Base-by-base conservation (phyloP, 1,139 yeast genomes). In the Debaryomyces nepalensis region DNA sequence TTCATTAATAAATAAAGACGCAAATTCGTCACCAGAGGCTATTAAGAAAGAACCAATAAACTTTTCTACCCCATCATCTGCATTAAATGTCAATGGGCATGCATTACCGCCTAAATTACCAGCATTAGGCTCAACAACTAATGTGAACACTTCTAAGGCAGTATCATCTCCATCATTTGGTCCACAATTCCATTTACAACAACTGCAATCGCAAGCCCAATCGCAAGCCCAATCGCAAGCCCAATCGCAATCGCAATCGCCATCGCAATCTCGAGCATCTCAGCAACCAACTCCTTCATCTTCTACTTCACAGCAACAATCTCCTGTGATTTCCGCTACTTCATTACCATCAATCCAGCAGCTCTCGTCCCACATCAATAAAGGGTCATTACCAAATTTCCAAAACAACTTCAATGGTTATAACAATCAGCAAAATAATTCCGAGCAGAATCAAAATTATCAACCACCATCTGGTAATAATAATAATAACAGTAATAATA, bases 111-210 rank as follows among this genome's bases (percentile, higher is more conserved):
- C 71, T 5, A 64, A 59, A 48, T 55, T 68, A 38, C 76, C 76
- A 6, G 61, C 70, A 3, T 52, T 66, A 36, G 63, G 60, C n/a
- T 42, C 58, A 9, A 53, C 54, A 23, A 44, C 52, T 4, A 33
- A 21, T 23, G 24, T 41, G 20, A 33, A 52, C 22, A 39, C 16
- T 14, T 40, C 48, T 15, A 43, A 45, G 10, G 37, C 51, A 14
- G 46, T 55, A 23, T 49, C 63, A 3, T 70, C 76, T 4, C 77
- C 79, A 3, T 66, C 71, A 23, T 71, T 73, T 49, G 77, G 77
- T 1, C 75, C 78, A 1, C 78, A 72, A 49, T 73, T 63, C 47
- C 70, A 58, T 30, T 53, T 64, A 27, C 43, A 44, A 31, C 32
- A 41, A 15, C 36, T 40, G 7, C 31, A 36, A 29, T 27, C 23